Conservation (phyloP, 169 alveolate species). For the Plasmodium gaboni region DNA sequence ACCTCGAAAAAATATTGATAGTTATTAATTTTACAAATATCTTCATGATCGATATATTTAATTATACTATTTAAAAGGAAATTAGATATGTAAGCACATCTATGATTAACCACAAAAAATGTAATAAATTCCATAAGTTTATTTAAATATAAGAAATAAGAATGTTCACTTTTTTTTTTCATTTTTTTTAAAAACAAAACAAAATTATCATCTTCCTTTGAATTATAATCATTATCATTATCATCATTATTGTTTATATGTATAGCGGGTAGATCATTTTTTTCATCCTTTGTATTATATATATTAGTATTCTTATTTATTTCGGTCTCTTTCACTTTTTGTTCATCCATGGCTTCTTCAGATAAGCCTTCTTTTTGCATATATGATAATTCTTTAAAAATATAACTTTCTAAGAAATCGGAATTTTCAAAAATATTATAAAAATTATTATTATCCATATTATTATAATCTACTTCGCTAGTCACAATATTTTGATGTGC, state of each 20-base stretch:
- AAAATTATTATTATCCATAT: conserved; percentile 17
- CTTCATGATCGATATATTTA: conserved; percentile 58
- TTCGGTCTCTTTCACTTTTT: background rate
- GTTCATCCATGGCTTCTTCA: background rate
- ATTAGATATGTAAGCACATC: conserved; percentile 68
- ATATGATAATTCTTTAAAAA: conserved; percentile 26
- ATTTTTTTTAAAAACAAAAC: conserved; percentile 69
- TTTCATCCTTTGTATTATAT: background rate
- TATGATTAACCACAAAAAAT: conserved; percentile 64
- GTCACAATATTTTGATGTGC: background rate
- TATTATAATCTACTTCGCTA: background rate
- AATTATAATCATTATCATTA: background rate
- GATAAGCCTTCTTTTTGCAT: background rate
- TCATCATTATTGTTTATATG: background rate
- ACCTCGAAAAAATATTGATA: conserved; percentile 70
- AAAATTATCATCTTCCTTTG: conserved; percentile 53
- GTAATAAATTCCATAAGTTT: conserved; percentile 68
- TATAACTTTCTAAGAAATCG: conserved; percentile 57
- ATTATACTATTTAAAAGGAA: conserved; percentile 67
- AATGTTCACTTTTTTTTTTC: conserved; percentile 58
- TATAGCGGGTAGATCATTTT: background rate
- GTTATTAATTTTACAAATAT: conserved; percentile 69
- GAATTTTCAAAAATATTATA: conserved; percentile 61
- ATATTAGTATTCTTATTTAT: background rate
- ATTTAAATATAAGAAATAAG: conserved; percentile 71